A percentile compares a stretch with the other conserved stretches of the same genome.
These are phyloP conservation scores for Arthroderma uncinatum DNA, from an alignment of 2,329 filamentous ascomycete species.

Conservation along the genomic window DNA sequence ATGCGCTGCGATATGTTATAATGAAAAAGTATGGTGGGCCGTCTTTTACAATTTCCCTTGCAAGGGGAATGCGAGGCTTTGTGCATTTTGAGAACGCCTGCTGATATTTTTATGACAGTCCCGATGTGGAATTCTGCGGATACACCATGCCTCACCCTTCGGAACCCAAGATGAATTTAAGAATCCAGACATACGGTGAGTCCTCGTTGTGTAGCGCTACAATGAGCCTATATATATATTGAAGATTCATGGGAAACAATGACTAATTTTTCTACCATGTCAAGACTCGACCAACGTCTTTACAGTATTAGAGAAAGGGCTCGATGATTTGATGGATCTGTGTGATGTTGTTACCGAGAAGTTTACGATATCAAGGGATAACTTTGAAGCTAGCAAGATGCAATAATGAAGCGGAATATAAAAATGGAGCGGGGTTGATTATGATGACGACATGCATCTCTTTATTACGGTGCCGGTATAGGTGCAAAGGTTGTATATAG, in stretches of 20 bases:
- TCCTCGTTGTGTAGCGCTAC: background rate
- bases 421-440: background rate
- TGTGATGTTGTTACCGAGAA: conserved; percentile 92
- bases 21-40: conserved; percentile 81
- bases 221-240: conserved; percentile 24
- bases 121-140: conserved; percentile 93
- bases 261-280: background rate
- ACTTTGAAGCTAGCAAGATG: conserved; percentile 39
- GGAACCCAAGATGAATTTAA: conserved; percentile 89
- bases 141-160: conserved; percentile 97
- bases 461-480: background rate
- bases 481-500: conserved; percentile 4
- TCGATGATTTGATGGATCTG: conserved; percentile 77
- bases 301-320: conserved; percentile 78
- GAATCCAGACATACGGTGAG: conserved; percentile 93
- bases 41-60: background rate
- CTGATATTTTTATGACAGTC: conserved; percentile 44
- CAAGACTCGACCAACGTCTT: conserved; percentile 68
- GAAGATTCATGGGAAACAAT: conserved; percentile 59
- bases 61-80: background rate
- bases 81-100: background rate
- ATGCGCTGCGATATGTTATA: conserved; percentile 85
- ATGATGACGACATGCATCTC: background rate
- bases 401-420: background rate
- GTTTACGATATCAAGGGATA: conserved; percentile 59